Base-by-base conservation (phyloP, 768 basidiomycete genomes). In the Boletus rubescentipes region DNA sequence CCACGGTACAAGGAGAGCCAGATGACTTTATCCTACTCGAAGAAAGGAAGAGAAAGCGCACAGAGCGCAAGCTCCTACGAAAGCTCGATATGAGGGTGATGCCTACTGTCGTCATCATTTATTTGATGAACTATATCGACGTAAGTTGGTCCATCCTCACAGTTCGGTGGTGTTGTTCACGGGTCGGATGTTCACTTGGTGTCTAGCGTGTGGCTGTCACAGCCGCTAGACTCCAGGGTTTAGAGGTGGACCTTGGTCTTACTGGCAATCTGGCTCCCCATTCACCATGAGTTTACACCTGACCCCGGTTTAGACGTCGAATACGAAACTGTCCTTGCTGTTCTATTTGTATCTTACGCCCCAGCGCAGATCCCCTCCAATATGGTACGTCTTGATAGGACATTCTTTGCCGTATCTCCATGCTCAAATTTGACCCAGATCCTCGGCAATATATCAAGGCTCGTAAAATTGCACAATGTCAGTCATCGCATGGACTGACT, bases 321-420 rank as follows among this genome's bases (percentile, higher is more conserved):
- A 61, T 84, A 84, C 61, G 70, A 72, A 21, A 77, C 78, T 4
- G 68, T 82, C 18, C 65, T 84, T 14, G 81, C 82, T 0, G 70
- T 80, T 39, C 72, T 84, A 20, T 84, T 77, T 56, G 85, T 73
- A 4, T 80, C 82, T 1, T 85, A 87, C 54, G 79, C 79, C 40
- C 84, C 84, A 2, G 79, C 81, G 16, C 84, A 86, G 59, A 77
- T 86, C 49, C 85, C 85, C 1, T 85, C 81, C 0, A 87, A 85
- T 61, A 85, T 87, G 80, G 84, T 80, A 57, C 18, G 72, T 39
- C 5, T 46, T 14, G 2, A 44, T 26, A n/a, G 35, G 6, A 14
- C 10, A 15, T 48, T 36, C 2, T 14, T 30, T n/a, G 5, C 16
- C 6, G 21, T 36, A 42, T 35, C 16, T 18, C 23, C 21, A 2